Evolutionary conservation across 2,329 filamentous ascomycete genomes (phyloP), one percentile per base, ranked within the genome.

Genomic region (Fusarium globosum): DNA sequence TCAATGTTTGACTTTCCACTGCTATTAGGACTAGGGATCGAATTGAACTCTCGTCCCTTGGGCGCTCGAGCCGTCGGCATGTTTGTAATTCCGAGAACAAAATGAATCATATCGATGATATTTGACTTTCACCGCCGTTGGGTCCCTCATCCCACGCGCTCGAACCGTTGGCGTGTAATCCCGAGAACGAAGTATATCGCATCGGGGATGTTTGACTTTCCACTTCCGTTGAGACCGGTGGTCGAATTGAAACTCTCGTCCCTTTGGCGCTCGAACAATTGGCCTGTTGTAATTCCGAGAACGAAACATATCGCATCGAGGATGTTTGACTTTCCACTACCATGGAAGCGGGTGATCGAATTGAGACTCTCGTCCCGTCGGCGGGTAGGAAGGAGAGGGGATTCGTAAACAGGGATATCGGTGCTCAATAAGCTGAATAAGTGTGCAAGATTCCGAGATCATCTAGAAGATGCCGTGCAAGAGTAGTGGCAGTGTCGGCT

Each of bases 1-100:
- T 99, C 97, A 76, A 99, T 99, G 80, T 99, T 99, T 72, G 96
- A 98, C 85, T 99, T 99, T 68, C 96, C 96, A 82, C 94, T 97
- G 77, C 97, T 96, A 84, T 99, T 99, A 61, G 98, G 91, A 26
- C 23, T 26, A 26, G 23, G 23, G 23, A 26, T 26, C 23, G 23
- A 26, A 26, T 26, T 26, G 23, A 99, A 77, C 93, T 95, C 84
- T 97, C 94, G 84, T 99, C 96, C 96, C 94, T 97, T 35, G 4
- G 97, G 95, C 79, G 96, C 95, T 82, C 95, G 93, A 73, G 98
- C 95, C 21, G 95, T 97, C 65, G 91, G 93, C 94, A 98, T 96
- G 82, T 97, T 97, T 70, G 95, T 98, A 78, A 98, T 98, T 74
- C 96, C 96, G 46, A 33, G 30, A 13, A 13, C 30, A 12, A 33